Base-by-base conservation (phyloP, 78 protist species). In the Dictyostelium purpureum region DNA sequence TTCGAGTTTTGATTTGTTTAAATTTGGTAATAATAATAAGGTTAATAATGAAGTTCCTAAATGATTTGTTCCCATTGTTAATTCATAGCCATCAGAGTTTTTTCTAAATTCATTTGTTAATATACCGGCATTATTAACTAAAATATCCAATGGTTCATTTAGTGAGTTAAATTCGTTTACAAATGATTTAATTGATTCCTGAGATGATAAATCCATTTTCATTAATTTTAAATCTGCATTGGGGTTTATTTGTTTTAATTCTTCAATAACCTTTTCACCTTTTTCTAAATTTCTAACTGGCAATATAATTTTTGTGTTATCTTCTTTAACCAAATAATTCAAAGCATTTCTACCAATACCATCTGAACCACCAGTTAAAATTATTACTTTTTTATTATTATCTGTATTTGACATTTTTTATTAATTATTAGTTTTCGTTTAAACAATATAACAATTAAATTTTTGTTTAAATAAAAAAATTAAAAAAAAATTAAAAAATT, bases 11-110 rank as follows among this genome's bases (percentile, higher is more conserved):
- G 33, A 33, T 51, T n/a, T 10, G 31, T 26, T 65, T n/a, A 45
- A 82, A n/a, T 54, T 47, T 38, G 35, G 54, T 38, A 82, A 82
- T 26, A 82, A 40, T 52, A 70, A 69, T 28, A 67, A 33, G n/a
- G 90, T 82, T 18, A 82, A 70, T 37, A 82, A 52, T 35, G 74
- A 82, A n/a, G 61, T 52, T 40, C 90, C 90, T 9, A 82, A 56
- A 70, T 82, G 90, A 82, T 82, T 82, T 6, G 42, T 47, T 26
- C 73, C 79, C 54, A 82, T 52, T 43, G 49, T 40, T 26, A 47
- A 21, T 19, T 52, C 90, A 37, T n/a, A 82, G 10, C 90, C 90
- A 70, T 82, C 90, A 4, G 11, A 0, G 1, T 78, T 82, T 0
- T 10, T 14, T 21, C 2, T 1, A 31, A 6, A n/a, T 11, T 24